Conservation (phyloP, 2,329 filamentous ascomycete genomes). For the Parascedosporium putredinis region DNA sequence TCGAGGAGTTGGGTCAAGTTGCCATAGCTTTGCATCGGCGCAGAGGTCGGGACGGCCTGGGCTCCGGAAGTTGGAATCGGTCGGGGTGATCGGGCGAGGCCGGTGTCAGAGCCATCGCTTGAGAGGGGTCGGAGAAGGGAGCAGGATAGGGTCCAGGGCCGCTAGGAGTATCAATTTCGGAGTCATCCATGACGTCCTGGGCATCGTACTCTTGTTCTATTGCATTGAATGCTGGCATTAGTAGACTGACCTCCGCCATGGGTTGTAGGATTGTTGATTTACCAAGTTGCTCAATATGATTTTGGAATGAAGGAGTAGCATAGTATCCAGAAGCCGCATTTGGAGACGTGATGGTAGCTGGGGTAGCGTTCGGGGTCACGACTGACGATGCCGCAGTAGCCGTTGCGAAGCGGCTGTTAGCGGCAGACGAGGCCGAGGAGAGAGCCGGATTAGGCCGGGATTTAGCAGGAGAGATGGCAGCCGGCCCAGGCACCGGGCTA, state of each 20-base stretch:
- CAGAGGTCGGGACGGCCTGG: constrained; percentile 22
- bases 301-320: constrained; percentile 73
- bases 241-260: too few species aligned
- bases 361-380: constrained; percentile 12
- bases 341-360: constrained; percentile 22
- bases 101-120: constrained; percentile 32
- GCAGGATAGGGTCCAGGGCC: constrained; percentile 57
- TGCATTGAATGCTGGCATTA: neutral
- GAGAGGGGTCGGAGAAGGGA: constrained; percentile 37
- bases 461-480: neutral
- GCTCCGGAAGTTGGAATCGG: constrained; percentile 25
- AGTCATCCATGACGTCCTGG: constrained; percentile 81
- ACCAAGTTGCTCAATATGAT: constrained; percentile 92
- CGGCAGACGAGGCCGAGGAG: constrained; percentile 5
- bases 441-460: neutral
- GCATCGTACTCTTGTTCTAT: constrained; percentile 97
- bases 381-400: neutral
- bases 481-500: neutral
- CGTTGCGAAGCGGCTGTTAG: neutral
- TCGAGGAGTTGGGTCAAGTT: constrained; percentile 57
- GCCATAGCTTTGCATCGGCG: constrained; percentile 39
- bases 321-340: constrained; percentile 47
- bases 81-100: constrained; percentile 25
- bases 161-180: constrained; percentile 56
- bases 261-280: constrained; percentile 54